These are phyloP conservation scores for Backusella macrospora DNA, from an alignment of 192 early-diverging fungal genomes.

Conservation along the genomic window DNA sequence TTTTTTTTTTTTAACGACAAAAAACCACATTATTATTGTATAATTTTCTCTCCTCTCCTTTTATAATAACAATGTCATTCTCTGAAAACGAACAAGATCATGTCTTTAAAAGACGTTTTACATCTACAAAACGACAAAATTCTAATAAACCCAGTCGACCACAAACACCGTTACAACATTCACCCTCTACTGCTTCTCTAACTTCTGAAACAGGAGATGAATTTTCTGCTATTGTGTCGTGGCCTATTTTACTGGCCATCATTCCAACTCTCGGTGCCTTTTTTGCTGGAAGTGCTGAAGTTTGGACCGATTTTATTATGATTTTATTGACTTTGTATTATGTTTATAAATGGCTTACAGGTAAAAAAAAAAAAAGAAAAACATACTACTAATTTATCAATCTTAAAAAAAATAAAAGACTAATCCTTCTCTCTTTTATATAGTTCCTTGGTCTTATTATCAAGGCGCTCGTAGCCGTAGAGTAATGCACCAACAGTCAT, in stretches of 20 bases:
- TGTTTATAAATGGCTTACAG: constrained; percentile 64
- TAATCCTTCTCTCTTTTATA: too few relatives aligned
- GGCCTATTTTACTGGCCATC: constrained; percentile 62
- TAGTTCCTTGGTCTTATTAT: constrained; percentile 66
- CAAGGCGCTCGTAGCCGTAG: constrained; percentile 55
- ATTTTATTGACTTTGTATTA: constrained; percentile 58
- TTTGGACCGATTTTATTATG: constrained; percentile 62
- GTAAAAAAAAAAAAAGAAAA: too few relatives aligned
- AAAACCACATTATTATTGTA: background rate
- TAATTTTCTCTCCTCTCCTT: background rate
- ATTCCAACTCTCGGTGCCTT: constrained; percentile 58
- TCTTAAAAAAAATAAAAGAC: too few relatives aligned
- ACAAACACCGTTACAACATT: background rate
- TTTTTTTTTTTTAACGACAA: background rate
- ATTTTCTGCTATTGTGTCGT: constrained; percentile 34
- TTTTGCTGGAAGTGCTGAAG: constrained; percentile 59
- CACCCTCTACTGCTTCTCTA: background rate
- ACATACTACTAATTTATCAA: too few relatives aligned
- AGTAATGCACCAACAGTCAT: constrained; percentile 37
- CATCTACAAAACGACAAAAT: constrained; percentile 6
- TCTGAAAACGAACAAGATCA: constrained; percentile 11
- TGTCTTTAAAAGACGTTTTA: background rate
- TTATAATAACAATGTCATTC: constrained; percentile 13
- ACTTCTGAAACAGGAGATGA: constrained; percentile 1
- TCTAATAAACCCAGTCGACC: background rate